Conservation (phyloP, 305 asterid species). For the Fraxinus nigra region DNA sequence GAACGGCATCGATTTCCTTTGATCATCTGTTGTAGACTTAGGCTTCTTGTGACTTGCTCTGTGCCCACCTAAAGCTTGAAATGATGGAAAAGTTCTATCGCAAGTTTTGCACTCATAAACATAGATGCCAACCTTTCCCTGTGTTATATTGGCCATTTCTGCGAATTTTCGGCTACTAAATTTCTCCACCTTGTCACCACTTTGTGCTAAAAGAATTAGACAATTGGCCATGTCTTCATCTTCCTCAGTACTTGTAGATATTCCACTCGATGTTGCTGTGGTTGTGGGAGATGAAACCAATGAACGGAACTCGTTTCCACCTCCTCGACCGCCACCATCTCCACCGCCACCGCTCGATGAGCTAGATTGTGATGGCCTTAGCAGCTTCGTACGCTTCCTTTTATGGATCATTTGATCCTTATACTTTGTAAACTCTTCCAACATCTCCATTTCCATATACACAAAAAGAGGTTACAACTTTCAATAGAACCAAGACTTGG, state of each 20-base stretch:
- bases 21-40: slow-evolving; percentile 28
- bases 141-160: slow-evolving; percentile 38
- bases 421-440: slow-evolving; percentile 33
- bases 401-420: slow-evolving; percentile 50
- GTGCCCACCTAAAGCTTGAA: slow-evolving; percentile 93
- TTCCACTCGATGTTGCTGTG: slow-evolving; percentile 19
- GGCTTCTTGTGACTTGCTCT: slow-evolving; percentile 81
- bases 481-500: neutral
- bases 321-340: neutral
- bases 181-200: slow-evolving; percentile 35
- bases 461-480: neutral
- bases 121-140: slow-evolving; percentile 5
- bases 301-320: slow-evolving; percentile 10
- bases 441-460: slow-evolving; percentile 28
- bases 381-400: slow-evolving; percentile 67
- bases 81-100: slow-evolving; percentile 62
- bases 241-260: slow-evolving; percentile 46
- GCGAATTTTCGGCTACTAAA: slow-evolving; percentile 18
- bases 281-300: slow-evolving; percentile 33
- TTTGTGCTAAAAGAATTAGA: slow-evolving; percentile 66
- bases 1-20: neutral
- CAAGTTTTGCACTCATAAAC: slow-evolving; percentile 87
- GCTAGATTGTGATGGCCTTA: slow-evolving; percentile 42
- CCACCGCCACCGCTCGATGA: slow-evolving; percentile 33
- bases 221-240: slow-evolving; percentile 86